A percentile compares a stretch with the other conserved stretches of the same genome.
Conservation (phyloP, 192 early-diverging fungal species). For the Umbelopsis isabellina region DNA sequence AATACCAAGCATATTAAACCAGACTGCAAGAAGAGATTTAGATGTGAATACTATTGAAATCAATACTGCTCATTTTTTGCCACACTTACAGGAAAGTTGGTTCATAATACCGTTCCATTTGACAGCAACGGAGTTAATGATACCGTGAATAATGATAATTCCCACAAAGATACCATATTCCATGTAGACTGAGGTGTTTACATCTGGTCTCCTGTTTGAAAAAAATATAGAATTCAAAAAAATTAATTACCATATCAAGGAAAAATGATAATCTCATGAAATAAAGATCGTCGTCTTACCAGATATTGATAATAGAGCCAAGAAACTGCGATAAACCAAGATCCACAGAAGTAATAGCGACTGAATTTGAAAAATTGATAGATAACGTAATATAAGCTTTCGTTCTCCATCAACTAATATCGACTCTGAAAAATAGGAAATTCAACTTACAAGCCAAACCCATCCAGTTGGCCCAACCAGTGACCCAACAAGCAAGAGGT, state of each 20-base stretch:
- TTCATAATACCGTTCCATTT: conserved; percentile 51
- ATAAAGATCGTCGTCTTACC: conserved; percentile 13
- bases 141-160: conserved; percentile 53
- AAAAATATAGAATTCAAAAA: neutral
- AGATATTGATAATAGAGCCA: conserved; percentile 44
- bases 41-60: neutral
- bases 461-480: conserved; percentile 57
- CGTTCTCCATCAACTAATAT: too few relatives aligned
- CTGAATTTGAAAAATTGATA: conserved; percentile 14
- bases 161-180: conserved; percentile 56
- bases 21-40: conserved; percentile 24
- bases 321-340: conserved; percentile 53
- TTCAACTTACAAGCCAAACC: conserved; percentile 44
- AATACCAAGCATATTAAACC: conserved; percentile 41
- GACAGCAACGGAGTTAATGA: conserved; percentile 54
- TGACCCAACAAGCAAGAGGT: conserved; percentile 55
- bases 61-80: neutral
- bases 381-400: too few relatives aligned
- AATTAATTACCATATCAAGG: neutral
- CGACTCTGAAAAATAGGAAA: neutral
- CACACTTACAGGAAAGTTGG: conserved; percentile 47
- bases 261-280: too few relatives aligned
- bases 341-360: conserved; percentile 53
- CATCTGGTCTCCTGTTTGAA: conserved; percentile 32
- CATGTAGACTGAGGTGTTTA: conserved; percentile 41